A percentile compares a stretch with the other conserved stretches of the same genome.
Conservation (phyloP, 129 eudicot species). For the Flaveria ramosissima region DNA sequence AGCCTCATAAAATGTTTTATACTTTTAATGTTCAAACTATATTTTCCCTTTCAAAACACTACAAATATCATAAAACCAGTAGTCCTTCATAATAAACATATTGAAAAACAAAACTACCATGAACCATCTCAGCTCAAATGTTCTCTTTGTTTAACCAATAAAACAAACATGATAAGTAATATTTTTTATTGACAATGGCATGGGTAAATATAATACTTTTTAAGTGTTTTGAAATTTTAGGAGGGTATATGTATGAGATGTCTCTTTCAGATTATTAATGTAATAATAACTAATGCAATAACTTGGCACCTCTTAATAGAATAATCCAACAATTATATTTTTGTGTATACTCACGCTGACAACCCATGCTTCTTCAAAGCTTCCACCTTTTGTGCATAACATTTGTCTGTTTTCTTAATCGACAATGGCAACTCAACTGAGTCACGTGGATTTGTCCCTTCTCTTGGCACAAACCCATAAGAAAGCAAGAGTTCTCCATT, state of each 20-base stretch:
- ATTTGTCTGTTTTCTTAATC: constrained; percentile 72
- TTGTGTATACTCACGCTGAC: constrained; percentile 57
- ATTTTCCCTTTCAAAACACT: neutral
- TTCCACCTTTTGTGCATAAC: constrained; percentile 69
- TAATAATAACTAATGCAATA: neutral
- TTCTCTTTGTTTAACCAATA: neutral
- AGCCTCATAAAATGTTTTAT: neutral
- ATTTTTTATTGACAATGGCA: neutral
- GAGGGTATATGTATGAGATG: neutral
- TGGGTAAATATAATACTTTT: neutral
- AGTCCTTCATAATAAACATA: neutral
- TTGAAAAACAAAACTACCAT: neutral
- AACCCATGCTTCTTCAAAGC: constrained; percentile 75
- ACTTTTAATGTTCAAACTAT: too few relatives aligned
- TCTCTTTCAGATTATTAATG: neutral
- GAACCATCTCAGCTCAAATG: neutral
- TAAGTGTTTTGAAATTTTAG: neutral
- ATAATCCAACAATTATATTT: neutral
- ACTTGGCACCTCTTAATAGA: neutral
- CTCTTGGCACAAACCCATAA: constrained; percentile 95
- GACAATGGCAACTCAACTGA: constrained; percentile 77
- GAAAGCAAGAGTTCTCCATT: constrained; percentile 94
- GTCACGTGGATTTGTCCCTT: constrained; percentile 92
- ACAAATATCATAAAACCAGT: neutral
- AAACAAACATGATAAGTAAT: neutral